Evolutionary conservation across 2,329 filamentous ascomycete species (phyloP), one percentile per base, ranked within the genome.

Genomic region (Xylaria sp.): DNA sequence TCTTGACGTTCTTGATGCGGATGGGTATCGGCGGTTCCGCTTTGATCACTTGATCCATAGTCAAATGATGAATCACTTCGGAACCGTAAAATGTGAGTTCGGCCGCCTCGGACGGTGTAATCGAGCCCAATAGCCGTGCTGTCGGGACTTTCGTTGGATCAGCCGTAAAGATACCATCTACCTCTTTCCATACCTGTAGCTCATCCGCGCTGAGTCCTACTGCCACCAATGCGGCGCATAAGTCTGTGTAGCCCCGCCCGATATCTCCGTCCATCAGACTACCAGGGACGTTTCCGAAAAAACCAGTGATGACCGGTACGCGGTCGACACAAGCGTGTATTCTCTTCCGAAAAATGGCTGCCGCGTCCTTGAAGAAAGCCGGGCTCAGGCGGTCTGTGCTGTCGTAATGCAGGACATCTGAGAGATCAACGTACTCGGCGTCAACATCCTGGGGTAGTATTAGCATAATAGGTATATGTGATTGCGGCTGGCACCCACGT

Each of bases 161-260:
- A 31, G 86, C 86, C 6, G 85, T 90, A 81, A 97, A 96, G 78
- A 98, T 97, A 67, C 94, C 94, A 80, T 99, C 96, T 6, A 99
- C 96, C 79, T 99, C 96, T 83, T 99, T 99, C 96, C 96, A 98
- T 71, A 99, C 92, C 80, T 99, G 96, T 61, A 99, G 86, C 80
- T 99, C 96, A 63, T 91, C 84, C 0, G 96, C 96, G 74, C 89
- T 85, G n/a, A 97, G 84, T 4, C 94, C 95, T 10, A 99, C 95
- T 1, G 96, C 94, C 60, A 94, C 91, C 17, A 99, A 85, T 6
- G 96, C 94, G 13, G 96, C 95, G 79, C 96, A 98, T 56, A 99
- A 87, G 81, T 99, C 96, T 10, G 96, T 98, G 81, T 99, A 99
- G 36, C 96, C 96, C 74, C 96, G 91, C 23, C 96, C 96, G 71